phyloP scores from a whole-genome alignment of 352 stramenopile species.

The Phytophthora chlamydospora region DNA sequence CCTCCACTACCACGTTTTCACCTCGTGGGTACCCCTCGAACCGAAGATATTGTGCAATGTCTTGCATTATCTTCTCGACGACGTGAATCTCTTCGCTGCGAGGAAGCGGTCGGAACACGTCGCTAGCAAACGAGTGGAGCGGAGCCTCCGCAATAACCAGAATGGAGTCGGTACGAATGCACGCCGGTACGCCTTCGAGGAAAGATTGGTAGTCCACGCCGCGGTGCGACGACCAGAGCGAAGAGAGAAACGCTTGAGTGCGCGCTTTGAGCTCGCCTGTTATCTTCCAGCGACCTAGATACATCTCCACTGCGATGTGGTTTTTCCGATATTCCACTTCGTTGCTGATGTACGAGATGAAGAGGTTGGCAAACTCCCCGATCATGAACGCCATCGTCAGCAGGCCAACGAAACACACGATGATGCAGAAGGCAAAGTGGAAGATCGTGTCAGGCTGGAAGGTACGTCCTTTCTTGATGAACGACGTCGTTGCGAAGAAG shows the following conservation, averaged over 20 bases:
- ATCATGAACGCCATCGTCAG: constrained; percentile 77
- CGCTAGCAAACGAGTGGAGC: constrained; percentile 42
- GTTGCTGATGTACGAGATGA: constrained; percentile 75
- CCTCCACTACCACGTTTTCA: constrained; percentile 69
- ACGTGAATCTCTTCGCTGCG: constrained; percentile 24
- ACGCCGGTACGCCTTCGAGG: constrained; percentile 53
- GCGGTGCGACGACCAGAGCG: constrained; percentile 65
- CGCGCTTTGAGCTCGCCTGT: constrained; percentile 44
- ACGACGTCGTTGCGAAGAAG: constrained; percentile 65
- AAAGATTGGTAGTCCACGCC: constrained; percentile 68
- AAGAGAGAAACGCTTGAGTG: constrained; percentile 61
- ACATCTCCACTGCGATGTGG: constrained; percentile 68
- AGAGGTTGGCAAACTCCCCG: constrained; percentile 71
- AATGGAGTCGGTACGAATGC: constrained; percentile 58
- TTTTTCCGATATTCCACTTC: constrained; percentile 80
- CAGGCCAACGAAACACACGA: constrained; percentile 57
- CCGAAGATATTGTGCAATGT: constrained; percentile 49
- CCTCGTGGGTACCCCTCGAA: constrained; percentile 70
- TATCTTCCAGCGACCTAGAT: constrained; percentile 60
- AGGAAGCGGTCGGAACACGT: constrained; percentile 52
- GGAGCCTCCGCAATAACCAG: constrained; percentile 52
- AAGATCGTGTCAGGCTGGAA: constrained; percentile 55
- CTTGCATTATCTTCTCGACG: constrained; percentile 39
- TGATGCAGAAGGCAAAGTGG: constrained; percentile 56
- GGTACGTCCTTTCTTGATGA: constrained; percentile 69